Percentiles rank a stretch among this genome's conserved stretches.
Evolutionary conservation across 2,329 filamentous ascomycete species (phyloP).

Genomic region (Zalaria obscura): DNA sequence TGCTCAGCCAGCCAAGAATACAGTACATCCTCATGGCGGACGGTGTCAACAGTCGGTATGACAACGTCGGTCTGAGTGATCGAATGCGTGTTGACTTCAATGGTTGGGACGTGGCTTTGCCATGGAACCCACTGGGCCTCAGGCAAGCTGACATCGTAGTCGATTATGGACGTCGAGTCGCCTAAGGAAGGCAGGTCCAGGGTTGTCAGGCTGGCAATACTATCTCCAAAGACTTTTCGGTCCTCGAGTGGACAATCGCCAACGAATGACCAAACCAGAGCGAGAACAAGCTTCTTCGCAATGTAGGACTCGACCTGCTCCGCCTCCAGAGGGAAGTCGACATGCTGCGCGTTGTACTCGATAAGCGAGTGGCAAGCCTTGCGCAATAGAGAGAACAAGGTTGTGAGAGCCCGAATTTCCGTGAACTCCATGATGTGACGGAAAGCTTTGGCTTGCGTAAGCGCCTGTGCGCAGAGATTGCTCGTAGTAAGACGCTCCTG

Average conservation of each 20-base stretch:
- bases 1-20: slow-evolving; percentile 99
- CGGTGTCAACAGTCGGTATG: slow-evolving; percentile 92
- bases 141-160: slow-evolving; percentile 83
- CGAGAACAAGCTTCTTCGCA: slow-evolving; percentile 85
- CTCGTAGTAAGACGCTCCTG: slow-evolving; percentile 62
- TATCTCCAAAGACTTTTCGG: slow-evolving; percentile 80
- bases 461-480: slow-evolving; percentile 63
- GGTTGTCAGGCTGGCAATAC: slow-evolving; percentile 65
- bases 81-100: slow-evolving; percentile 97
- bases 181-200: slow-evolving; percentile 73
- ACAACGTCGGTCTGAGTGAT: slow-evolving; percentile 97
- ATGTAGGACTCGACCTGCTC: slow-evolving; percentile 84
- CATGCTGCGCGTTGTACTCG: slow-evolving; percentile 89
- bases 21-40: slow-evolving; percentile 95
- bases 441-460: slow-evolving; percentile 62
- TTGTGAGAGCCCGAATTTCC: slow-evolving; percentile 75
- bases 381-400: slow-evolving; percentile 88
- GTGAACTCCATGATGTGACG: slow-evolving; percentile 99
- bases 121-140: slow-evolving; percentile 81
- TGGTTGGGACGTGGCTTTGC: slow-evolving; percentile 85
- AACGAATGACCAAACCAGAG: slow-evolving; percentile 87
- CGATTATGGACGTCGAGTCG: slow-evolving; percentile 74
- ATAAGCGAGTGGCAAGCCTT: slow-evolving; percentile 85
- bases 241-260: slow-evolving; percentile 85
- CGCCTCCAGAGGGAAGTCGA: slow-evolving; percentile 81